These are phyloP conservation scores for Lachnellula cervina DNA, from an alignment of 2,329 filamentous ascomycete species.

Conservation along the genomic window DNA sequence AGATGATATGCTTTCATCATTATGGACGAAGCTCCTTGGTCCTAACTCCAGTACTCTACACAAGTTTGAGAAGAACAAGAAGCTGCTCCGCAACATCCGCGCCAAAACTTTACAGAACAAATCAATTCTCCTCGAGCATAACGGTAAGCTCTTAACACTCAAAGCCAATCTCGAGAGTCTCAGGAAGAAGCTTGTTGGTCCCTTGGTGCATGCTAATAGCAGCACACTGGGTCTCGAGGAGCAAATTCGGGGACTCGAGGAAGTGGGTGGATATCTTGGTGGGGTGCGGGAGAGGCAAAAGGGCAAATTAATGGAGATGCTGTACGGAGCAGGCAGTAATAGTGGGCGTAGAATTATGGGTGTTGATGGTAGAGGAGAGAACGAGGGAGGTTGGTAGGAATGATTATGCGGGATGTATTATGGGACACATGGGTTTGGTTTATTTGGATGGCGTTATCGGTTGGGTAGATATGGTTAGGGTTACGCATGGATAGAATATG, in stretches of 20 bases:
- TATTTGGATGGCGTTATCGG: neutral
- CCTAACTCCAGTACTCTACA: constrained; percentile 67
- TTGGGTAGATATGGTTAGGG: neutral
- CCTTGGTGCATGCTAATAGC: constrained; percentile 66
- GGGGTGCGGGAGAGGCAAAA: constrained; percentile 75
- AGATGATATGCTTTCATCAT: constrained; percentile 72
- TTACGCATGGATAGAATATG: neutral
- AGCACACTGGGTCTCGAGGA: constrained; percentile 74
- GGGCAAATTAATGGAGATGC: constrained; percentile 72
- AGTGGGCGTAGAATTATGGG: constrained; percentile 11
- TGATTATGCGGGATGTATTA: neutral
- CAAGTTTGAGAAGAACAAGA: constrained; percentile 89
- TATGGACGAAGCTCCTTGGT: constrained; percentile 84
- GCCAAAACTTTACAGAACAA: constrained; percentile 85
- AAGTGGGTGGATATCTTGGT: constrained; percentile 73
- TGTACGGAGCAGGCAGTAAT: constrained; percentile 51
- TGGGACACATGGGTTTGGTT: neutral
- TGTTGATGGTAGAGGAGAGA: constrained; percentile 1
- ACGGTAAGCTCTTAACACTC: constrained; percentile 74
- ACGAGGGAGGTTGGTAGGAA: constrained; percentile 16
- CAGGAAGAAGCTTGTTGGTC: constrained; percentile 75
- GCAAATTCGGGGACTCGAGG: constrained; percentile 77
- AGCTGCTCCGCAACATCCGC: constrained; percentile 72
- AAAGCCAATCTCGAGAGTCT: constrained; percentile 85
- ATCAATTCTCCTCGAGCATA: constrained; percentile 78